Conservation (phyloP, 768 basidiomycete genomes). For the Cubamyces lactineus region DNA sequence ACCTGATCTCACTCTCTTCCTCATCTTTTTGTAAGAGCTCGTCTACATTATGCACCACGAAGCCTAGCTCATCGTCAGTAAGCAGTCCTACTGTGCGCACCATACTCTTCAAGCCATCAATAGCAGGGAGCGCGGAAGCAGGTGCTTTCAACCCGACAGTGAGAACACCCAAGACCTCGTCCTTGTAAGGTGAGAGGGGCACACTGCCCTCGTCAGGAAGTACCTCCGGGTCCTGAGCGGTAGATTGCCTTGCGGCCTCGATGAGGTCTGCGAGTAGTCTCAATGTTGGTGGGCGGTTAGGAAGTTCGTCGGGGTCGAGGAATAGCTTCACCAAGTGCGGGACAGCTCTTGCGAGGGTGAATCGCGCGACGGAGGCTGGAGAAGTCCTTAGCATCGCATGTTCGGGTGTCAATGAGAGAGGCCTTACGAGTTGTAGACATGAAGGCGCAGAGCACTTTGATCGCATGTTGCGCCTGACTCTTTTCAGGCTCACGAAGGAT, state of each 20-base stretch:
- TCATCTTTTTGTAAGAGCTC: conserved; percentile 61
- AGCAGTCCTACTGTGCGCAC: conserved; percentile 67
- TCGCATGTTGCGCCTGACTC: conserved; percentile 85
- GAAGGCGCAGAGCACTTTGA: conserved; percentile 79
- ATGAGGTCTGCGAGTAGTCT: conserved; percentile 69
- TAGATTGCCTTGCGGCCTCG: conserved; percentile 52
- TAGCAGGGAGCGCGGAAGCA: conserved; percentile 57
- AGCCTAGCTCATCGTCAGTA: conserved; percentile 73
- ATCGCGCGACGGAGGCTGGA: conserved; percentile 68
- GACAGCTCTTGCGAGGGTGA: conserved; percentile 66
- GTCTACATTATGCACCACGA: conserved; percentile 75
- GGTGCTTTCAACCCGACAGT: conserved; percentile 58
- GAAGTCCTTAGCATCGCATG: neutral
- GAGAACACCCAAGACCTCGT: conserved; percentile 70
- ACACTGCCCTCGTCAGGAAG: conserved; percentile 32
- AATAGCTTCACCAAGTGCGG: conserved; percentile 81
- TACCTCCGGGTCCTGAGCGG: conserved; percentile 29
- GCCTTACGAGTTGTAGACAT: conserved; percentile 77
- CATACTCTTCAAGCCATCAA: conserved; percentile 68
- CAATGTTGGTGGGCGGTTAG: conserved; percentile 68
- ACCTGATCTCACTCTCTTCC: conserved; percentile 52
- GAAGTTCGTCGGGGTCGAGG: conserved; percentile 67
- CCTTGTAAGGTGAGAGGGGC: conserved; percentile 66
- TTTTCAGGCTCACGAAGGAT: conserved; percentile 92
- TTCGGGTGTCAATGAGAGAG: neutral